Evolutionary conservation across 768 basidiomycete species (phyloP), one percentile per base, ranked within the genome.

Genomic region (Boletellus ananas): DNA sequence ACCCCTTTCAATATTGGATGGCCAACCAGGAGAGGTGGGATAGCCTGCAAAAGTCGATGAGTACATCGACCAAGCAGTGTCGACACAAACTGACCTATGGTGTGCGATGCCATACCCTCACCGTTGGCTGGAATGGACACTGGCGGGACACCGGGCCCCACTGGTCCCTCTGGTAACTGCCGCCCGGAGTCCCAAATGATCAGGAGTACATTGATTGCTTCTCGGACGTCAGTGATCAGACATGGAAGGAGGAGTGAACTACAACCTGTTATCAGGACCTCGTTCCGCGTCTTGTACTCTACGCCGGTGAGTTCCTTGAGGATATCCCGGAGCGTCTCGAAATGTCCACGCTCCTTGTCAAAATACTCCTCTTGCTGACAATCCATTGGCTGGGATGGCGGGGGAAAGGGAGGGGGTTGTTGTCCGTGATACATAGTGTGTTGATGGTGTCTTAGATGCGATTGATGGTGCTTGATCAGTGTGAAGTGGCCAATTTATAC

Each of bases 311-410:
- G 41, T 4, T 34, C 36, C 35, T 40, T 53, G 29, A 65, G 56
- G 17, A 44, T 27, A 4, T 48, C 43, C 2, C 63, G 54, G 13
- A 65, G 65, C 10, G 4, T 27, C 12, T 45, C 45, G 18, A 65
- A 62, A 39, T 46, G 40, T 8, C 55, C 60, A 6, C 25, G 33
- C n/a, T 65, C 64, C 36, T 45, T 62, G 39, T 60, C 61, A 6
- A 60, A 58, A 34, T 65, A 65, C 20, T 45, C 52, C 45, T 42
- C 52, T 17, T 65, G 64, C 40, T 27, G 20, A 4, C 21, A 49
- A 34, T 56, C 67, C 37, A 17, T 53, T 14, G 45, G 62, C 25
- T 40, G 57, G 11, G 54, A 12, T 2, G 42, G 13, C 3, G 50
- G 33, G 34, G 13, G 20, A 4, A 10, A 11, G 8, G 18, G 38